These are phyloP conservation scores for Moesziomyces parantarcticus DNA, from an alignment of 1,284 basidiomycete genomes.

Conservation along the genomic window DNA sequence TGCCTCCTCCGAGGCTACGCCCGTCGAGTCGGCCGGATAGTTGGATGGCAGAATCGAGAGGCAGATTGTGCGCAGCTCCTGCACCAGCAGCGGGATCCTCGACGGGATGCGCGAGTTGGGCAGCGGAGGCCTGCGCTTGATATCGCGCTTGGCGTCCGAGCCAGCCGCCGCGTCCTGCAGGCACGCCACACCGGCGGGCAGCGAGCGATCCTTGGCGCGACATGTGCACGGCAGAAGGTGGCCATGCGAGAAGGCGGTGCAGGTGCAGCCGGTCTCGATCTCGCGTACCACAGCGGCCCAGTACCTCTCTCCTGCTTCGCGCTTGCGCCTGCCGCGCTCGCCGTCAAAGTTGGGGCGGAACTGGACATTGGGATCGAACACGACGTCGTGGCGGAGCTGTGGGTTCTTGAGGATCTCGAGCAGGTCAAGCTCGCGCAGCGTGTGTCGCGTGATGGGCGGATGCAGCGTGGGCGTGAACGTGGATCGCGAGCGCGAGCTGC, in stretches of 20 bases:
- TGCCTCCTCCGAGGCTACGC: conserved; percentile 68
- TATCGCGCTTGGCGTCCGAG: background rate
- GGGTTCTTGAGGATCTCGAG: conserved; percentile 86
- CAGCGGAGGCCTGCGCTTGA: background rate
- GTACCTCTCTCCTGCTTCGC: conserved; percentile 80
- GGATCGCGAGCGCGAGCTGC: conserved; percentile 30
- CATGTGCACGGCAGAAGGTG: conserved; percentile 66
- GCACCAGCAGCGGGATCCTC: conserved; percentile 78
- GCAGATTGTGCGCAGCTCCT: conserved; percentile 83
- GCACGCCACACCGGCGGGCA: background rate
- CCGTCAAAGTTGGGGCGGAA: conserved; percentile 69
- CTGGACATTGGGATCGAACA: conserved; percentile 74
- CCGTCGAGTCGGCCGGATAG: conserved; percentile 72
- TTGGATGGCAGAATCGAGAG: conserved; percentile 77
- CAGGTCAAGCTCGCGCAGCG: conserved; percentile 85
- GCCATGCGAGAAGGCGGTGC: conserved; percentile 75
- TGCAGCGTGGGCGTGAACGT: conserved; percentile 72
- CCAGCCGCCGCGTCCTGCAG: conserved; percentile 1
- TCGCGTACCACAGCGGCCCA: conserved; percentile 85
- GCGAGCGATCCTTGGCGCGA: conserved; percentile 21
- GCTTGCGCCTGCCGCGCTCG: conserved; percentile 75
- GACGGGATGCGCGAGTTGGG: conserved; percentile 71
- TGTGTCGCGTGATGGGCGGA: conserved; percentile 84
- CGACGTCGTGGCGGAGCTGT: conserved; percentile 89
- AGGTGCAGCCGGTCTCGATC: conserved; percentile 83